Base-by-base conservation (phyloP, 2,329 filamentous ascomycete species). In the Colletotrichum orchidophilum region DNA sequence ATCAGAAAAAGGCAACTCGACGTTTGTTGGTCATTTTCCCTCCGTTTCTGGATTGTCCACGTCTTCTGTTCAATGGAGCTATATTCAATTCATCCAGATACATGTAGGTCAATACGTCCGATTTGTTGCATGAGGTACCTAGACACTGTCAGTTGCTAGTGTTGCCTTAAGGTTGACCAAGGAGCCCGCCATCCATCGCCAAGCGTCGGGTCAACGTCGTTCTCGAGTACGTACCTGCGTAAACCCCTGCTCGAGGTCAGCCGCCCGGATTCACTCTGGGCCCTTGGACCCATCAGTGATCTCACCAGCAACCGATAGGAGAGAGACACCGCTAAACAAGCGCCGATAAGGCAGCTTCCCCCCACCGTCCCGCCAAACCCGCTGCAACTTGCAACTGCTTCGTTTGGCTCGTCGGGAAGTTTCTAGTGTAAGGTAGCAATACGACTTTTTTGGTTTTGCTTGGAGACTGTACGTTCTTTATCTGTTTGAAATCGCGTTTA, bases 291-390 rank as follows among this genome's bases (percentile, higher is more conserved):
- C 46, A 15, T 2, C 33, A 57, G 57, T 70, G 68, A 71, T 71
- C 68, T 71, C 68, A 71, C 53, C 50, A 39, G 68, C 68, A 71
- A 68, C 68, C 68, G 64, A 71, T 63, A 71, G 68, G 68, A 58
- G 50, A n/a, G 24, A 31, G 18, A 46, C 35, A 55, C 57, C 12
- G 64, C 39, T 58, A 18, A 29, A 46, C 50, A 18, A 4, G 13
- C 52, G n/a, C 52, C 58, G 68, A 63, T 71, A 71, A 71, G 58
- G 24, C 24, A 42, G 31, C 29, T 31, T 26, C 42, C 57, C 57
- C 63, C 68, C 63, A 70, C 62, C 50, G 27, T 64, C 52, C 60
- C 49, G 35, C 33, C 26, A 31, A 55, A 64, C 26, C 21, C 46
- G 33, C 29, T 63, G 49, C 49, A 11, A 11, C 50, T 46, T 46